Percentiles rank a stretch among this genome's conserved stretches.
phyloP scores from a whole-genome alignment of 75 land plant genomes.

The Selaginella tamariscina region DNA sequence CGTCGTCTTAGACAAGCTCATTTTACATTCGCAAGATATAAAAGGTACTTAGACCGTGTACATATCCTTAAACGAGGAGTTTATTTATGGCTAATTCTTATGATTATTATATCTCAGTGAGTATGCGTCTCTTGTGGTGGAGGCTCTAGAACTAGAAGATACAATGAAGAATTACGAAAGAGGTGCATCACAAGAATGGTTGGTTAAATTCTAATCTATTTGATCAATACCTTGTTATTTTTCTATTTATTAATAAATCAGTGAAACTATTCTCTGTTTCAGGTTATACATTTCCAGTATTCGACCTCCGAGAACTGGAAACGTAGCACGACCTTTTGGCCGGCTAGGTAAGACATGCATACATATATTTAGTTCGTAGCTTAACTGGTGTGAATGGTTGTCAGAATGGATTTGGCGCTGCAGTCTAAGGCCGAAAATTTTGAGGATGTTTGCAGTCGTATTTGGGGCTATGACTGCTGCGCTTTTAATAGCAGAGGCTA shows the following conservation, averaged over 20 bases:
- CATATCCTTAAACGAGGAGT: too few species aligned
- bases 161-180: slow-evolving; percentile 75
- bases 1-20: slow-evolving; percentile 70
- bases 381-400: slow-evolving; percentile 9
- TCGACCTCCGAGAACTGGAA: neutral
- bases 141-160: slow-evolving; percentile 94
- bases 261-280: too few species aligned
- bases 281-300: neutral
- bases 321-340: neutral
- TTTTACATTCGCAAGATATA: slow-evolving; percentile 77
- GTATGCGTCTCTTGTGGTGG: slow-evolving; percentile 63
- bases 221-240: too few species aligned
- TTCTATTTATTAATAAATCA: neutral
- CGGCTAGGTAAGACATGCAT: neutral
- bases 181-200: slow-evolving; percentile 58
- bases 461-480: slow-evolving; percentile 80
- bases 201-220: too few species aligned
- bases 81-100: neutral
- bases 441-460: slow-evolving; percentile 49
- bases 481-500: slow-evolving; percentile 89
- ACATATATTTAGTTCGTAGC: neutral
- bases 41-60: slow-evolving; percentile 50
- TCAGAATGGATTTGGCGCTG: slow-evolving; percentile 95
- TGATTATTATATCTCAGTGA: slow-evolving; percentile 40
- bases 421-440: slow-evolving; percentile 49